Percentiles rank a stretch among this genome's conserved stretches.
These are phyloP conservation scores for Cryphonectria nitschkei DNA, from an alignment of 2,329 filamentous ascomycete species.

Conservation along the genomic window DNA sequence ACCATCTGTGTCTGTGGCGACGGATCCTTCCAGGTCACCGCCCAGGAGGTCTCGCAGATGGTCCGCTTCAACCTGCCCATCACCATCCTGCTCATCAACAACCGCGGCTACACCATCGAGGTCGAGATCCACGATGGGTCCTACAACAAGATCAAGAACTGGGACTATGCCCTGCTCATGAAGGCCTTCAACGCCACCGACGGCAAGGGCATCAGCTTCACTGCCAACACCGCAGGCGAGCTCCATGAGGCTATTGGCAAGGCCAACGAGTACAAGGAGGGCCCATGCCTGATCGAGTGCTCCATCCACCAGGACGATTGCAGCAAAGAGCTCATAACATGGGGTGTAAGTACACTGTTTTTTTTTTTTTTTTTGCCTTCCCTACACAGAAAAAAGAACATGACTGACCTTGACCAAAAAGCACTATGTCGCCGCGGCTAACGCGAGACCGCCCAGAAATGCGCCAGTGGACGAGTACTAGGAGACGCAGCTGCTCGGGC, in stretches of 20 bases:
- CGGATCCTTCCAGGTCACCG: constrained; percentile 43
- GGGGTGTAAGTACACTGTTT: constrained; percentile 28
- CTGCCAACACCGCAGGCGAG: constrained; percentile 34
- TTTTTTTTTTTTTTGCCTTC: neutral
- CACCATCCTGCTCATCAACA: constrained; percentile 42
- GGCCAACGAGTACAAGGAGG: constrained; percentile 31
- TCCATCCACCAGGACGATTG: constrained; percentile 37
- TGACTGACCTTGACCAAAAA: constrained; percentile 14
- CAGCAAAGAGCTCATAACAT: constrained; percentile 36
- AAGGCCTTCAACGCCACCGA: constrained; percentile 34
- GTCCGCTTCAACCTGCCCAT: constrained; percentile 39
- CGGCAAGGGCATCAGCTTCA: constrained; percentile 33
- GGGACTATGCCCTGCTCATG: constrained; percentile 36
- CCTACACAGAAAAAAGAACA: neutral
- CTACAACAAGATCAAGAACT: constrained; percentile 41
- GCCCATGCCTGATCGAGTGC: constrained; percentile 36
- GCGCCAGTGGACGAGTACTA: constrained; percentile 25
- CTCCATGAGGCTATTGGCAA: constrained; percentile 31
- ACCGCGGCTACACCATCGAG: constrained; percentile 45
- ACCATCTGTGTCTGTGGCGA: constrained; percentile 42
- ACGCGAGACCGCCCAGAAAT: constrained; percentile 34
- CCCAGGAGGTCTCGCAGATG: constrained; percentile 43
- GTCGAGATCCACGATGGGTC: constrained; percentile 42
- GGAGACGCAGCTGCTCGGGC: constrained; percentile 13
- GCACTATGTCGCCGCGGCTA: constrained; percentile 35